Conservation (phyloP, 305 asterid genomes). For the Plantago lanceolata region DNA sequence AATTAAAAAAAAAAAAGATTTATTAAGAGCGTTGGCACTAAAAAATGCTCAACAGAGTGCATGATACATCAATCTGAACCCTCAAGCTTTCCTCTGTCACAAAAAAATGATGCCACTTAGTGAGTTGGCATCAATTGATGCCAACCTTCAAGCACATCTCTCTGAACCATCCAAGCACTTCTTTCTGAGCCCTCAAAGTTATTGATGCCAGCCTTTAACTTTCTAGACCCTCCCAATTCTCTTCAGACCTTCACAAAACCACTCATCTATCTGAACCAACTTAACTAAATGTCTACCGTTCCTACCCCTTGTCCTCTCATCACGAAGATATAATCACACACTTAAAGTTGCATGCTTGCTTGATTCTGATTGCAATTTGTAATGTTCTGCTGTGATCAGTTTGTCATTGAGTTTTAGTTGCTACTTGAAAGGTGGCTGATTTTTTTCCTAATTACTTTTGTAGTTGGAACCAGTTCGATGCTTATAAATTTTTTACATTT, state of each 20-base stretch:
- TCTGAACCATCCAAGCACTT: background rate
- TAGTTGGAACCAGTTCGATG: background rate
- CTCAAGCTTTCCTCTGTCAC: background rate
- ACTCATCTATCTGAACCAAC: background rate
- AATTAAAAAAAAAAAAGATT: background rate
- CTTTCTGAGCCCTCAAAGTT: background rate
- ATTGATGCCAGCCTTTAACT: no score
- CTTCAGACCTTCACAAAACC: no score
- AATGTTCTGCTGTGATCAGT: background rate
- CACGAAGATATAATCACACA: background rate
- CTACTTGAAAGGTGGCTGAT: background rate
- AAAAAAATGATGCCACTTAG: no score
- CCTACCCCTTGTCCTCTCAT: no score
- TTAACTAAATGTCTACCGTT: background rate
- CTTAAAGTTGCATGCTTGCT: conserved; percentile 1
- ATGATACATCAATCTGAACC: no score
- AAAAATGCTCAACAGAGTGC: no score
- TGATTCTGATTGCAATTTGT: background rate
- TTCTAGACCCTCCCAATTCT: no score
- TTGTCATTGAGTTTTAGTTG: background rate
- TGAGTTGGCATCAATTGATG: no score
- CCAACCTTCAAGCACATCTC: no score
- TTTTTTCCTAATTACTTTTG: background rate
- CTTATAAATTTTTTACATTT: background rate
- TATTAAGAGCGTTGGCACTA: background rate